Conservation (phyloP, 1,139 yeast species). For the Magnusiomyces tetraspermus region DNA sequence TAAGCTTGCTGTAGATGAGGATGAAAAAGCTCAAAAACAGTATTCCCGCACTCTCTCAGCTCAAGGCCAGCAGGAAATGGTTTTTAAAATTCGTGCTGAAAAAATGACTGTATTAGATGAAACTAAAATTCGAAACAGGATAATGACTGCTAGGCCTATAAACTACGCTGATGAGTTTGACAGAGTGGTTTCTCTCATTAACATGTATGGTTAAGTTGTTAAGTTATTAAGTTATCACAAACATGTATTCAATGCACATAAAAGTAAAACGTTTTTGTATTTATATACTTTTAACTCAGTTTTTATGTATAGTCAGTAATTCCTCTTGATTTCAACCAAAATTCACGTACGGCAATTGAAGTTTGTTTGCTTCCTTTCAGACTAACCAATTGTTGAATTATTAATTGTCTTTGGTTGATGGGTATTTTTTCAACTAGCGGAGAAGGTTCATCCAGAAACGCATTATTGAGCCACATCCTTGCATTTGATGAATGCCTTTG, state of each 20-base stretch:
- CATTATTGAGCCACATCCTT: slow-evolving; percentile 39
- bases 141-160: slow-evolving; percentile 44
- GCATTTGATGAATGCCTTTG: slow-evolving; percentile 43
- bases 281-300: no score
- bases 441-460: slow-evolving; percentile 31
- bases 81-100: slow-evolving; percentile 70
- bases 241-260: no score
- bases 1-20: slow-evolving; percentile 41
- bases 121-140: slow-evolving; percentile 66
- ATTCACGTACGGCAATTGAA: slow-evolving; percentile 46
- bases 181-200: slow-evolving; percentile 22
- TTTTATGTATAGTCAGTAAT: slow-evolving; percentile 28
- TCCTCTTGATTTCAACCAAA: slow-evolving; percentile 48
- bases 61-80: slow-evolving; percentile 61
- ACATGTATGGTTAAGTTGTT: neutral
- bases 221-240: neutral
- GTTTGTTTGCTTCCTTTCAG: slow-evolving; percentile 60
- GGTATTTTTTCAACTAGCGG: slow-evolving; percentile 23
- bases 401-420: slow-evolving; percentile 27
- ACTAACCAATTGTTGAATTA: slow-evolving; percentile 47
- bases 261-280: no score
- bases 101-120: slow-evolving; percentile 78
- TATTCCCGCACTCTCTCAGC: no score
- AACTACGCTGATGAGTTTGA: slow-evolving; percentile 41
- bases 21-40: slow-evolving; percentile 43